phyloP scores from a whole-genome alignment of 1,139 yeast genomes.

The Nakaseomyces glabratus region DNA sequence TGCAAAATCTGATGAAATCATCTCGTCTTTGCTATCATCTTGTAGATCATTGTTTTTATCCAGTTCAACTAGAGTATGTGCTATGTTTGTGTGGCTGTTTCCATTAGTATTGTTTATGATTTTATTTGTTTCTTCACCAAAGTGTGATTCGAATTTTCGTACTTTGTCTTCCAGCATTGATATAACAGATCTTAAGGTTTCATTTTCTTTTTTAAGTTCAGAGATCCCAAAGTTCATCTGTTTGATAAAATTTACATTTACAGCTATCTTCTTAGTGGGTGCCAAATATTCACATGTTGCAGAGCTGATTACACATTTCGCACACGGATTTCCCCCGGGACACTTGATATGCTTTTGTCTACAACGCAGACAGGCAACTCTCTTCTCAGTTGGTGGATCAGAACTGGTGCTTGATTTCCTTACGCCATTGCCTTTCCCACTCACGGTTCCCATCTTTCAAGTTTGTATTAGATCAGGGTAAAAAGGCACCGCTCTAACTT shows the following conservation, averaged over 20 bases:
- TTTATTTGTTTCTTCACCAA: no score
- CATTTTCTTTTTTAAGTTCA: conserved; percentile 43
- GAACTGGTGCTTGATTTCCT: neutral
- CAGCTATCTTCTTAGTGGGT: conserved; percentile 69
- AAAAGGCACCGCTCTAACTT: no score
- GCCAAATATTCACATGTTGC: conserved; percentile 67
- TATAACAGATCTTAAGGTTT: conserved; percentile 41
- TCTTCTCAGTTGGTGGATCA: conserved; percentile 6
- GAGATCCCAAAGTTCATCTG: conserved; percentile 58
- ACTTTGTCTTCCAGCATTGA: conserved; percentile 3
- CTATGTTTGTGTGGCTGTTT: conserved; percentile 1
- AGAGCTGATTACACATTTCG: conserved; percentile 50
- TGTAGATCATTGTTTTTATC: conserved; percentile 1
- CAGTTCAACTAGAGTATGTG: neutral
- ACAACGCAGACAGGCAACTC: conserved; percentile 52
- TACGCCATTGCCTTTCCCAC: neutral
- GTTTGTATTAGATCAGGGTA: no score
- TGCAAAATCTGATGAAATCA: conserved; percentile 55
- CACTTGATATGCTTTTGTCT: conserved; percentile 70
- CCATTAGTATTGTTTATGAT: conserved; percentile 1
- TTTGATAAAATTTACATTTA: conserved; percentile 63
- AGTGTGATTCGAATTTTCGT: conserved; percentile 1
- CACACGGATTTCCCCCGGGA: conserved; percentile 74
- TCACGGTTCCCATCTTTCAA: no score
- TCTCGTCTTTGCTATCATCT: conserved; percentile 27